These are phyloP conservation scores for Phlyctochytrium arcticum DNA, from an alignment of 192 early-diverging fungal species.

Conservation along the genomic window DNA sequence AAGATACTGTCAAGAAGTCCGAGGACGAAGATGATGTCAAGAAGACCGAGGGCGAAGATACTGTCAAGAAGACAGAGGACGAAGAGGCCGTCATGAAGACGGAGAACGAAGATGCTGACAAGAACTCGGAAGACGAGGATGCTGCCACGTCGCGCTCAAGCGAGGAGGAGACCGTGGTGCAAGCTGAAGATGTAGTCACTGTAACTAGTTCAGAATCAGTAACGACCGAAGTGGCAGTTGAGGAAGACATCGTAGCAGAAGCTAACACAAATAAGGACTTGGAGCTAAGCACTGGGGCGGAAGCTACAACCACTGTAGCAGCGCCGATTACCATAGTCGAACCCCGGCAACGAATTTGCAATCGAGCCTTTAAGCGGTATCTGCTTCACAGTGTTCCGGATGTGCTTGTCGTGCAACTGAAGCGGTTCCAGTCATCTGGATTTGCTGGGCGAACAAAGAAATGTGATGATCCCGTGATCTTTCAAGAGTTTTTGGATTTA, in stretches of 20 bases:
- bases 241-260: too few species aligned
- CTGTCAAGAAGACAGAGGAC: neutral
- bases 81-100: too few species aligned
- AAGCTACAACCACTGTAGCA: neutral
- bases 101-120: too few species aligned
- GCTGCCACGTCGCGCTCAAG: too few species aligned
- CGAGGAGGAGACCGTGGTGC: too few species aligned
- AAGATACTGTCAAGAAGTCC: neutral
- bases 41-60: neutral
- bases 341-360: constrained; percentile 7
- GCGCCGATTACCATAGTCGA: neutral
- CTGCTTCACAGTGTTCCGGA: constrained; percentile 37
- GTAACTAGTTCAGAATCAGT: too few species aligned
- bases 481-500: constrained; percentile 38
- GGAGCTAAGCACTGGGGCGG: neutral
- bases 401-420: constrained; percentile 41
- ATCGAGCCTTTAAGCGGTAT: constrained; percentile 41
- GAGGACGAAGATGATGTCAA: neutral
- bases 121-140: too few species aligned
- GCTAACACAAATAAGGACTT: too few species aligned
- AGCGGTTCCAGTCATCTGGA: constrained; percentile 38
- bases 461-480: constrained; percentile 33
- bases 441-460: constrained; percentile 30
- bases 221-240: too few species aligned
- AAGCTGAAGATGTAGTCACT: too few species aligned